These are phyloP conservation scores for Aspergillus leporis DNA, from an alignment of 495 filamentous ascomycete genomes.

Conservation along the genomic window DNA sequence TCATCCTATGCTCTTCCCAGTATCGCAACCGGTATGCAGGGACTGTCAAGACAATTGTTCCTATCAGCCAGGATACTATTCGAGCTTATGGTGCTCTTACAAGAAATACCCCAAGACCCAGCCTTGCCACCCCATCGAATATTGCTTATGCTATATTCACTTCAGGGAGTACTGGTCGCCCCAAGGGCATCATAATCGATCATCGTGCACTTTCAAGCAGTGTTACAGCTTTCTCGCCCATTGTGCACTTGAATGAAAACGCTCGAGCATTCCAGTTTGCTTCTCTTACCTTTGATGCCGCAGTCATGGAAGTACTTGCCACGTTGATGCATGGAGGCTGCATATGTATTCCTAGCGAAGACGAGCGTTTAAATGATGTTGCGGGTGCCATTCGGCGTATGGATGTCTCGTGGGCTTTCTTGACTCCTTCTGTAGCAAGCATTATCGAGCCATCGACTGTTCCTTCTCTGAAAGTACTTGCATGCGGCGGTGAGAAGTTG, in stretches of 20 bases:
- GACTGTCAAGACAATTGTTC: slow-evolving; percentile 35
- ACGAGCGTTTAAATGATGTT: slow-evolving; percentile 54
- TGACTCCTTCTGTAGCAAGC: slow-evolving; percentile 56
- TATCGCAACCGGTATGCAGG: slow-evolving; percentile 24
- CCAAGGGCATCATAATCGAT: slow-evolving; percentile 54
- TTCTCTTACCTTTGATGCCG: slow-evolving; percentile 56
- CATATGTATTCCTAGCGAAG: slow-evolving; percentile 61
- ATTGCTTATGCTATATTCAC: slow-evolving; percentile 47
- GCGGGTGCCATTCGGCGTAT: slow-evolving; percentile 48
- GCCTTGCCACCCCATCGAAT: slow-evolving; percentile 26
- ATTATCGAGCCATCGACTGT: slow-evolving; percentile 49
- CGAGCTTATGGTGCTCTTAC: slow-evolving; percentile 31
- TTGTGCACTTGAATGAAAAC: slow-evolving; percentile 29
- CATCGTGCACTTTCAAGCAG: slow-evolving; percentile 51
- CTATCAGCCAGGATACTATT: slow-evolving; percentile 40
- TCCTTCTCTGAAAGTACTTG: slow-evolving; percentile 44
- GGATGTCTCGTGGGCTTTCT: slow-evolving; percentile 49
- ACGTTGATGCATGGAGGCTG: slow-evolving; percentile 57
- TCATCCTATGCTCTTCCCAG: slow-evolving; percentile 42
- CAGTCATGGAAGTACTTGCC: slow-evolving; percentile 50
- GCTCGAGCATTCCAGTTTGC: slow-evolving; percentile 56
- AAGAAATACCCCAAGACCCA: neutral
- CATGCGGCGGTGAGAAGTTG: slow-evolving; percentile 49
- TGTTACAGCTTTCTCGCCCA: slow-evolving; percentile 40
- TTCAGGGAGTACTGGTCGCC: slow-evolving; percentile 59